A percentile compares a stretch with the other conserved stretches of the same genome.
Evolutionary conservation across 2,329 filamentous ascomycete genomes (phyloP).

Genomic region (Ambrosiella beaveri): DNA sequence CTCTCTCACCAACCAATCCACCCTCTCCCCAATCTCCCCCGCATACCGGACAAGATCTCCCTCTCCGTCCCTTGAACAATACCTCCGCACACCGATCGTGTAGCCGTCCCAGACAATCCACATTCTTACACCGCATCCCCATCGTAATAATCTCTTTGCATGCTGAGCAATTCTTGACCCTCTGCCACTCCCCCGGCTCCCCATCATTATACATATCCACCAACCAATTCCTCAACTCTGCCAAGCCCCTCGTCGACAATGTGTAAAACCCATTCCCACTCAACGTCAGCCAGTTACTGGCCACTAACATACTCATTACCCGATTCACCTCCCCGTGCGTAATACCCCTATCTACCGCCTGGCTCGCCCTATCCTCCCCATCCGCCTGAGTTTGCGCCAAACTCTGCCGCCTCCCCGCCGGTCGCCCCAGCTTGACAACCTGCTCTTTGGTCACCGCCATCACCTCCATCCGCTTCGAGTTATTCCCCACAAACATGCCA

Average conservation of each 20-base stretch:
- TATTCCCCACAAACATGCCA: constrained; percentile 80
- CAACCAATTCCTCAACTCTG: constrained; percentile 75
- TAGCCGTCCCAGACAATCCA: constrained; percentile 50
- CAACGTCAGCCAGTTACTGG: constrained; percentile 72
- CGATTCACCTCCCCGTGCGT: constrained; percentile 63
- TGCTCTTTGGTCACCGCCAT: constrained; percentile 70
- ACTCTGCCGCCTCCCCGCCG: constrained; percentile 23
- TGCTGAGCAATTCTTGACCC: constrained; percentile 72
- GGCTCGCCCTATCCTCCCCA: constrained; percentile 20
- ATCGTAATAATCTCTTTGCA: constrained; percentile 81
- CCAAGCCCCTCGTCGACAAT: constrained; percentile 57
- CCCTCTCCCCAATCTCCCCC: constrained; percentile 30
- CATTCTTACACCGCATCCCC: constrained; percentile 57
- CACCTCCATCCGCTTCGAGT: constrained; percentile 61
- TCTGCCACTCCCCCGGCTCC: constrained; percentile 46
- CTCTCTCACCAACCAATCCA: constrained; percentile 37
- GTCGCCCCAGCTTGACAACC: constrained; percentile 51
- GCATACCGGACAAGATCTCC: constrained; percentile 48
- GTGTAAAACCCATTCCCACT: constrained; percentile 56
- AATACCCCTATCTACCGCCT: constrained; percentile 36
- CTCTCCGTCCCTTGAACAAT: constrained; percentile 51
- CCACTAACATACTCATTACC: constrained; percentile 50
- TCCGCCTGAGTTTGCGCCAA: constrained; percentile 19
- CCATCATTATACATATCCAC: constrained; percentile 78
- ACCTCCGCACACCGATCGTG: constrained; percentile 61